Evolutionary conservation across 164 flowering plant genomes (phyloP).

Genomic region (Macadamia tetraphylla): DNA sequence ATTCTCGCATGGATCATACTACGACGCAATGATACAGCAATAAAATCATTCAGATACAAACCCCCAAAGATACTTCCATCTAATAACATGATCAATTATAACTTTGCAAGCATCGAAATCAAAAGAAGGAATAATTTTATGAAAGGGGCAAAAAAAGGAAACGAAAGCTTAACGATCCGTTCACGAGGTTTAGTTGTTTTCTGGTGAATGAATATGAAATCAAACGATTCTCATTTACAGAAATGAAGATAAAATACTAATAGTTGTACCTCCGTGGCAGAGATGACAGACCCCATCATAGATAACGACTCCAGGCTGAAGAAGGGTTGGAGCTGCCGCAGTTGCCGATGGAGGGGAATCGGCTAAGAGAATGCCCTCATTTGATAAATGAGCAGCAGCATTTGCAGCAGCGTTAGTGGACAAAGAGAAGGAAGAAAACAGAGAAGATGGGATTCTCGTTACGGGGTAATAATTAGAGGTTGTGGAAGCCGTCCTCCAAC

Average conservation of each 20-base stretch:
- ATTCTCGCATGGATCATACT: too few relatives aligned
- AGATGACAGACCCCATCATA: slow-evolving; percentile 95
- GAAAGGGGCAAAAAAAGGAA: not conserved
- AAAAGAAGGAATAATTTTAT: too few relatives aligned
- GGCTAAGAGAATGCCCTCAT: slow-evolving; percentile 17
- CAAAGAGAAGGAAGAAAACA: too few relatives aligned
- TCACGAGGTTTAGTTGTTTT: too few relatives aligned
- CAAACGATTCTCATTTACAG: too few relatives aligned
- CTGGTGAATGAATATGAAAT: not conserved
- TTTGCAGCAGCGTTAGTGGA: not conserved
- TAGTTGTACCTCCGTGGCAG: slow-evolving; percentile 58
- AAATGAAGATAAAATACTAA: too few relatives aligned
- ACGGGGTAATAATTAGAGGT: not conserved
- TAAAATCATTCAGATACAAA: too few relatives aligned
- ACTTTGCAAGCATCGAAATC: too few relatives aligned
- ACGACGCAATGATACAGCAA: too few relatives aligned
- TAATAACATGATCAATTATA: too few relatives aligned
- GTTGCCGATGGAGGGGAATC: slow-evolving; percentile 13
- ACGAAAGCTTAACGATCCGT: not conserved
- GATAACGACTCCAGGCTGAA: slow-evolving; percentile 76
- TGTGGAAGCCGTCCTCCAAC: not conserved
- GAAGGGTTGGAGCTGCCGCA: slow-evolving; percentile 34
- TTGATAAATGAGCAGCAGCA: slow-evolving; percentile 19
- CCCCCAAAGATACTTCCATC: too few relatives aligned
- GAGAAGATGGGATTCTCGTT: not conserved